Evolutionary conservation across 2,329 filamentous ascomycete species (phyloP).

Genomic region (Beauveria varroae): DNA sequence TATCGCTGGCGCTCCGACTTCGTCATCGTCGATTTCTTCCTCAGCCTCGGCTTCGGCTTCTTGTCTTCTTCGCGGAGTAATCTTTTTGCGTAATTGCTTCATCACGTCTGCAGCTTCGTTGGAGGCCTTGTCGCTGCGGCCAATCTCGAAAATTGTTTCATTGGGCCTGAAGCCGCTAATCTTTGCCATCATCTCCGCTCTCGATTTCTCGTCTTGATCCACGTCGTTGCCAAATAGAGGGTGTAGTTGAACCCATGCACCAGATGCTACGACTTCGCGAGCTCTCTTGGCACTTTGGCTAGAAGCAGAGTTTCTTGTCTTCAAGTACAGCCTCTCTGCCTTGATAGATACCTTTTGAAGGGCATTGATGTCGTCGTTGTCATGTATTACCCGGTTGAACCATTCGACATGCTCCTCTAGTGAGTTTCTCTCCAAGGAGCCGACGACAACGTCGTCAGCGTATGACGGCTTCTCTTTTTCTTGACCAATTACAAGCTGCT

Average conservation of each 20-base stretch:
- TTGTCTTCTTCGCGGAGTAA: constrained; percentile 46
- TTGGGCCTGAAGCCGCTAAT: constrained; percentile 83
- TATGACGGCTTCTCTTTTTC: constrained; percentile 58
- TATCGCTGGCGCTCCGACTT: constrained; percentile 19
- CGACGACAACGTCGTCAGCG: constrained; percentile 76
- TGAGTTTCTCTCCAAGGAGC: constrained; percentile 62
- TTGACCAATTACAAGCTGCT: constrained; percentile 69
- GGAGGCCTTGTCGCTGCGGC: constrained; percentile 58
- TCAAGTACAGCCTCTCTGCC: constrained; percentile 87
- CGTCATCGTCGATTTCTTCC: constrained; percentile 29
- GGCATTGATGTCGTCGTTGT: constrained; percentile 64
- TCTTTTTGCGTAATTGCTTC: constrained; percentile 62
- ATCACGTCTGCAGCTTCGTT: constrained; percentile 68
- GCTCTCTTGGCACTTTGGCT: constrained; percentile 82
- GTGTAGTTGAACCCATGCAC: constrained; percentile 68
- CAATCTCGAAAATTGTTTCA: constrained; percentile 96
- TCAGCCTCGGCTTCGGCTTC: constrained; percentile 33
- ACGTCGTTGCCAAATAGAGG: constrained; percentile 69
- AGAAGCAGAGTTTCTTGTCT: constrained; percentile 84
- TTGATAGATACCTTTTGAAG: constrained; percentile 71
- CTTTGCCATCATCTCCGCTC: constrained; percentile 78
- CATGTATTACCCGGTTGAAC: constrained; percentile 68
- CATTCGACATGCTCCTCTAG: constrained; percentile 75
- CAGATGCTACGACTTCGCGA: constrained; percentile 65
- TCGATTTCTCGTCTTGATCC: constrained; percentile 58